Evolutionary conservation across 148 eudicot genomes (phyloP).

Genomic region (Rhododendron mucronatum): DNA sequence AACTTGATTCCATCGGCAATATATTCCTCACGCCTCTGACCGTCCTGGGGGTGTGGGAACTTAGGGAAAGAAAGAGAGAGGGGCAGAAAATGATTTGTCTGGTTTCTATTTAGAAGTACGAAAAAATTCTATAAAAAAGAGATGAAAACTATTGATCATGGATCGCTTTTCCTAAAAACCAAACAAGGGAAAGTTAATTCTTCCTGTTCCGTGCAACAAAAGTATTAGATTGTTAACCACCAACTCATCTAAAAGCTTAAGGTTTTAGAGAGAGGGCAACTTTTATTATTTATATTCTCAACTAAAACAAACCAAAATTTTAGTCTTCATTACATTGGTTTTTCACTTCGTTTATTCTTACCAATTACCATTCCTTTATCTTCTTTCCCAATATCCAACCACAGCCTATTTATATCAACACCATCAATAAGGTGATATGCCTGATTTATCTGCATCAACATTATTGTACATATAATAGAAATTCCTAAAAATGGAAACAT

Average conservation of each 20-base stretch:
- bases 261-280: not conserved
- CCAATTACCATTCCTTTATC: not conserved
- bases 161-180: not conserved
- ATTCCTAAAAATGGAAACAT: not conserved
- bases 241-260: too few relatives aligned
- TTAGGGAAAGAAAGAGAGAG: not conserved
- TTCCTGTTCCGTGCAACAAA: not conserved
- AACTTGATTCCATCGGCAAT: not conserved
- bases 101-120: not conserved
- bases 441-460: constrained; percentile 1
- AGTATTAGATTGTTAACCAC: too few relatives aligned
- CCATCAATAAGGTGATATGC: not conserved
- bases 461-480: not conserved
- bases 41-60: not conserved
- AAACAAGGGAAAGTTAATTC: not conserved
- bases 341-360: not conserved
- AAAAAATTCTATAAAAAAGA: not conserved
- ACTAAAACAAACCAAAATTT: not conserved
- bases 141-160: not conserved
- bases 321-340: not conserved
- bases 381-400: not conserved
- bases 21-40: not conserved
- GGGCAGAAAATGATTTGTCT: not conserved
- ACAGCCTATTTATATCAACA: not conserved
- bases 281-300: too few relatives aligned